Conservation (phyloP, 2,329 filamentous ascomycete species). For the Didymella segeticola region DNA sequence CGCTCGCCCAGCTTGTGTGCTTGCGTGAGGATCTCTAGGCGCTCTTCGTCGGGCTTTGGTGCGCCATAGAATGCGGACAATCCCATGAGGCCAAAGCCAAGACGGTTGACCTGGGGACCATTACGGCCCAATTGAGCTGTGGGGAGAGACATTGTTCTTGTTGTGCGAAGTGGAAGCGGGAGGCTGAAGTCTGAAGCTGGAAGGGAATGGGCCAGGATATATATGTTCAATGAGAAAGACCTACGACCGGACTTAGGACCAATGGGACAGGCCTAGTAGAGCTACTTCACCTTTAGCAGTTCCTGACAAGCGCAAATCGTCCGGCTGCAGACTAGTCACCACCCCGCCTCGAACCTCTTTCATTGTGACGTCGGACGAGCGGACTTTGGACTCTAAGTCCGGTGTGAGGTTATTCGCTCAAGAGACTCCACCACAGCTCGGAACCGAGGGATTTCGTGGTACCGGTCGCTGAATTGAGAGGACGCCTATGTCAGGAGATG, state of each 20-base stretch:
- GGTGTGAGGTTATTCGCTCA: too few species aligned
- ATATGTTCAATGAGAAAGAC: not conserved
- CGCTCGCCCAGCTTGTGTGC: slow-evolving; percentile 59
- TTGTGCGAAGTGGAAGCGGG: too few species aligned
- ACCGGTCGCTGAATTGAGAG: too few species aligned
- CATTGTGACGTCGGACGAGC: slow-evolving; percentile 3
- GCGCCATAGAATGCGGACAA: slow-evolving; percentile 55
- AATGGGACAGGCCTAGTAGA: not conserved
- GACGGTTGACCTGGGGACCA: slow-evolving; percentile 58
- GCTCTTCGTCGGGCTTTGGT: slow-evolving; percentile 58
- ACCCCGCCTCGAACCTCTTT: not conserved
- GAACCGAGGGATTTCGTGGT: too few species aligned
- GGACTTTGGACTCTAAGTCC: slow-evolving; percentile 2
- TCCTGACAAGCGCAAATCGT: not conserved
- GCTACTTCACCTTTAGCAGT: not conserved
- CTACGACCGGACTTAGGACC: slow-evolving; percentile 1
- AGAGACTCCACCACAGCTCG: too few species aligned
- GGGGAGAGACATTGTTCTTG: slow-evolving; percentile 42
- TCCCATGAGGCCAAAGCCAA: slow-evolving; percentile 65
- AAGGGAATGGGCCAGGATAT: not conserved
- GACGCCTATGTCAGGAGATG: too few species aligned
- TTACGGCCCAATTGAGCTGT: slow-evolving; percentile 59
- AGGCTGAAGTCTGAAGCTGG: not conserved
- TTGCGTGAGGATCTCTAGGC: slow-evolving; percentile 59
- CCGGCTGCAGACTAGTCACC: not conserved